Evolutionary conservation across 1,284 basidiomycete species (phyloP), one percentile per base, ranked within the genome.

Genomic region (Ustilago cynodontis): DNA sequence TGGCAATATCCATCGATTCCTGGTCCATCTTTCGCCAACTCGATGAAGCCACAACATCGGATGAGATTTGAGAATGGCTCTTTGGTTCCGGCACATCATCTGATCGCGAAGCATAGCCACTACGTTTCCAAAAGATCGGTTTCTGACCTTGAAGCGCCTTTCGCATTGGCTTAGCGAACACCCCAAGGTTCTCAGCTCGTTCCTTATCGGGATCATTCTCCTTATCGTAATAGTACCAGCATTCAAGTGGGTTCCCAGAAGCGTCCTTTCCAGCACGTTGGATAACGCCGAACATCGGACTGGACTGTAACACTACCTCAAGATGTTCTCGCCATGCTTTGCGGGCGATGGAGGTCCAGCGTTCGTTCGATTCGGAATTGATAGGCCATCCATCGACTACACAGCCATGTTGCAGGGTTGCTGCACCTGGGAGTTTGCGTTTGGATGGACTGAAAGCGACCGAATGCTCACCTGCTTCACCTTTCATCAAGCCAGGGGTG

Each of bases 151-250:
- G 79, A 58, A 85, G 78, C 45, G 81, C 84, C 50, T 80, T 83
- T 39, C 83, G 76, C 71, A 85, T 86, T 1, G 84, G 84, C 66
- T 86, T 86, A 20, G 78, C 82, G 58, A 84, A 82, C 16, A 80
- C 76, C 13, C 81, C 81, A 1, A 86, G 67, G 57, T 84, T 86
- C 59, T 71, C 66, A 6, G 83, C 82, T 0, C 84, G 75, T 63
- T 85, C 82, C 47, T 64, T 64, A 63, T 86, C 84, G 6, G 72
- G 69, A 52, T 85, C 83, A 22, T 79, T 74, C 56, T 83, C 83
- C 65, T 80, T 77, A 58, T 83, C 80, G 74, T 85, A 84, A 73
- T 85, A 80, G 67, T 83, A 84, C 84, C 84, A 85, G 60, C 75
- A 80, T 65, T 85, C 84, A 41, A 85, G 77, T 11, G 81, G 79